These are phyloP conservation scores for Gastrolobium villosum DNA, from an alignment of 306 rosid genomes.

Conservation along the genomic window DNA sequence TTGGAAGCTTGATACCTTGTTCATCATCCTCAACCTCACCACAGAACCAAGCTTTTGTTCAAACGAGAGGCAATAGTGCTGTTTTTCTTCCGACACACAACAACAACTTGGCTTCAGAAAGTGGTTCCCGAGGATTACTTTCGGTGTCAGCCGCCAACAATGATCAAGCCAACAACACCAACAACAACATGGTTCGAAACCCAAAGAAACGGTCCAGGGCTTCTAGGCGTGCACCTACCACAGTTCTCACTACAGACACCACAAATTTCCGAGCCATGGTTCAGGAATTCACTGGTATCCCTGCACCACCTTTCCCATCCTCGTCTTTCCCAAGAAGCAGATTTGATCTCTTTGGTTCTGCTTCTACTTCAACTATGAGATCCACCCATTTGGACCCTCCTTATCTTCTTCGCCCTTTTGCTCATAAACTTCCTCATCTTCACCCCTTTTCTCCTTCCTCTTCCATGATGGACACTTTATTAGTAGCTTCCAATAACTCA, in stretches of 20 bases:
- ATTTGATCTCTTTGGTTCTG: slow-evolving; percentile 68
- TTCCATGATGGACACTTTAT: slow-evolving; percentile 38
- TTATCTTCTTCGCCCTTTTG: slow-evolving; percentile 76
- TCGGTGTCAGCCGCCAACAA: slow-evolving; percentile 47
- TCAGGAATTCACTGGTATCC: slow-evolving; percentile 97
- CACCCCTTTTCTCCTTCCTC: slow-evolving; percentile 36
- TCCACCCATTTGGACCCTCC: slow-evolving; percentile 57
- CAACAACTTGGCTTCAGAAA: slow-evolving; percentile 48
- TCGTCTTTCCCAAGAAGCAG: slow-evolving; percentile 72
- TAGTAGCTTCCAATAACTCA: slow-evolving; percentile 49
- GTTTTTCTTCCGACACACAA: slow-evolving; percentile 43
- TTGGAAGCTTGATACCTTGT: slow-evolving; percentile 43
- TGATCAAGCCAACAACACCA: slow-evolving; percentile 40
- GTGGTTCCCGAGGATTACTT: slow-evolving; percentile 45
- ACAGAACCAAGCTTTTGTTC: slow-evolving; percentile 50
- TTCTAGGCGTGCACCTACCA: slow-evolving; percentile 92
- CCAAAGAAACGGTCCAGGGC: slow-evolving; percentile 90
- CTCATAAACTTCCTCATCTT: slow-evolving; percentile 60
- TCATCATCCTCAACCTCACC: slow-evolving; percentile 39
- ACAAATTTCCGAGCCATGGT: slow-evolving; percentile 97
- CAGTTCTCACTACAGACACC: slow-evolving; percentile 90
- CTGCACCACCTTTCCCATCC: slow-evolving; percentile 81
- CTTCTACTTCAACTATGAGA: slow-evolving; percentile 38
- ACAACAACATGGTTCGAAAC: slow-evolving; percentile 61
- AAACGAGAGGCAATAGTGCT: slow-evolving; percentile 40